These are phyloP conservation scores for Saturnispora gosingensis DNA, from an alignment of 805 yeast species.

Conservation along the genomic window DNA sequence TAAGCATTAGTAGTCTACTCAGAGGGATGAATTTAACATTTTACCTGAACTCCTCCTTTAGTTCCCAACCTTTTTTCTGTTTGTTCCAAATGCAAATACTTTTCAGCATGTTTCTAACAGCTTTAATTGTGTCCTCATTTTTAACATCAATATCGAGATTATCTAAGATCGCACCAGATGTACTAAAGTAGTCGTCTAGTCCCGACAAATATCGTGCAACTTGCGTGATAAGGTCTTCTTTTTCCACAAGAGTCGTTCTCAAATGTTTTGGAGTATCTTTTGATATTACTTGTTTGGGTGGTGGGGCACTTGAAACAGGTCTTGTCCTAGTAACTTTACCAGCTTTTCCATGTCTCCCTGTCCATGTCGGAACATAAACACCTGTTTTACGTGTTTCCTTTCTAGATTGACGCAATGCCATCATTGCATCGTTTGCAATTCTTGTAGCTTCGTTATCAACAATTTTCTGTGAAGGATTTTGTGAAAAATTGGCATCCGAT, in stretches of 20 bases:
- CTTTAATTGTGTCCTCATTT: slow-evolving; percentile 46
- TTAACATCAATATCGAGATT: slow-evolving; percentile 27
- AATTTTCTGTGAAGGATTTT: slow-evolving; percentile 41
- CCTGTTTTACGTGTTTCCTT: slow-evolving; percentile 35
- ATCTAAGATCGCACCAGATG: slow-evolving; percentile 24
- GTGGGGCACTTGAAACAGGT: neutral
- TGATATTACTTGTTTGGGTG: neutral
- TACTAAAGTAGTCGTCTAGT: slow-evolving; percentile 24
- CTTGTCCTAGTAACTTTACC: slow-evolving; percentile 37
- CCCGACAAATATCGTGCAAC: slow-evolving; percentile 24
- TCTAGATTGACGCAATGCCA: slow-evolving; percentile 54
- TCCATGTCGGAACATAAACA: slow-evolving; percentile 91
- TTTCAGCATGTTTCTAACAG: slow-evolving; percentile 58
- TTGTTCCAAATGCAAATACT: slow-evolving; percentile 62
- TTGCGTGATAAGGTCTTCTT: slow-evolving; percentile 15
- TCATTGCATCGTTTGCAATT: slow-evolving; percentile 54
- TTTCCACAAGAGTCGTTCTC: slow-evolving; percentile 1
- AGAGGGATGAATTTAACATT: neutral
- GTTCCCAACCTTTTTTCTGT: slow-evolving; percentile 50
- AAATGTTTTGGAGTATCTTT: slow-evolving; percentile 31
- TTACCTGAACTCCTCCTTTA: slow-evolving; percentile 44
- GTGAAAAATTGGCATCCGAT: slow-evolving; percentile 17
- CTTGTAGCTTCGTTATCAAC: slow-evolving; percentile 57
- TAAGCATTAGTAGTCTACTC: neutral
- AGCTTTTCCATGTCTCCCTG: slow-evolving; percentile 84